Evolutionary conservation across 164 flowering plant genomes (phyloP), one percentile per base, ranked within the genome.

Genomic region (Berberis thunbergii): DNA sequence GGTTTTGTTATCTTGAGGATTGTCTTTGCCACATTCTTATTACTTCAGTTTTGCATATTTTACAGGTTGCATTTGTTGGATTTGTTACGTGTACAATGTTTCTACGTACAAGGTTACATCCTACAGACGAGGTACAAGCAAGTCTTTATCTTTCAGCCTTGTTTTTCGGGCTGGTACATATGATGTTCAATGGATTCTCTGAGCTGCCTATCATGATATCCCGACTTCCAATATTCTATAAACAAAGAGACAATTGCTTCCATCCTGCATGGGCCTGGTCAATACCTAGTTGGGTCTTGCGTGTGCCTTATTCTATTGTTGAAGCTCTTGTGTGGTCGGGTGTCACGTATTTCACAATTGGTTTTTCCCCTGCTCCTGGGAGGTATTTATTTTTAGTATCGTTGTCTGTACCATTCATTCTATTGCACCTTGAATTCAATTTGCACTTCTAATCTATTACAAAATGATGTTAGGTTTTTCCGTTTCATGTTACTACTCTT

Each of bases 261-360:
- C 80, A 89, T 76, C 96, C 98, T 69, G 90, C 96, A 64, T 93
- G 96, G 97, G 86, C 84, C 41, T 93, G 87, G 87, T 80, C 86
- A 41, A 1, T 83, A 44, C 56, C 86, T 10, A 90, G 94, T 64
- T 88, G 88, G 89, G 65, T 90, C 64, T 69, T 93, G 55, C 94
- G 98, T 61, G 70, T 93, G 43, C 98, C 98, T 49, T 88, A 84
- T 78, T 90, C 98, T 2, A 7, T 86, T 43, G 38, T 90, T 65
- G 97, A 88, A 78, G 79, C 98, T 40, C 64, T 80, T 58, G 84
- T 88, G 12, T 93, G 97, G 98, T 80, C 94, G 41, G 72, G 74
- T 68, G 78, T 88, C 43, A 91, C 86, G 12, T 93, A 93, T 73
- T 90, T 79, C 55, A 65, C 84, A 12, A 89, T 93, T 59, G 98